Conservation (phyloP, 192 early-diverging fungal species). For the Geranomyces michiganensis region DNA sequence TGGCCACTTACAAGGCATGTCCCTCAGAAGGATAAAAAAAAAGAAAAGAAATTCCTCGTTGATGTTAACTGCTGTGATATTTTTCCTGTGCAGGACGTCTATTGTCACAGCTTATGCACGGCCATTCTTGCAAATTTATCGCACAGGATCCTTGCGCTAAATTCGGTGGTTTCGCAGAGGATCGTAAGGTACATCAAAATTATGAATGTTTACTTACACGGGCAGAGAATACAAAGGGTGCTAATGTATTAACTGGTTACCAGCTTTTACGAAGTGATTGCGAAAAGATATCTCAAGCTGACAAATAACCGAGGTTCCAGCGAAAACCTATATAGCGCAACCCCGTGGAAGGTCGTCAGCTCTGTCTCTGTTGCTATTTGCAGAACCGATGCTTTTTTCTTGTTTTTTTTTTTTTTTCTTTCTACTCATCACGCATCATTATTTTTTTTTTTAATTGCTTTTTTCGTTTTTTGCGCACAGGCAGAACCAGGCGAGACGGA, state of each 20-base stretch:
- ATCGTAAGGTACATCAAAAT: conserved; percentile 59
- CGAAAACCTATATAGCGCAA: neutral
- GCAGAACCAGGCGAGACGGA: neutral
- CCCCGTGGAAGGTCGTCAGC: neutral
- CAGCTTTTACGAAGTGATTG: conserved; percentile 70
- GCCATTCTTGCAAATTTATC: conserved; percentile 73
- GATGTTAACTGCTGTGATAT: too few relatives aligned
- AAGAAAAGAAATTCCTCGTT: too few relatives aligned
- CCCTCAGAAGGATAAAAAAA: too few relatives aligned
- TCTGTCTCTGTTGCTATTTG: too few relatives aligned
- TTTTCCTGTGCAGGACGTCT: conserved; percentile 56
- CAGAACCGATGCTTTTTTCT: too few relatives aligned
- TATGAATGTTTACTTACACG: too few relatives aligned
- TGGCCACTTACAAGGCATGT: conserved; percentile 67
- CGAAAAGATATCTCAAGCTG: conserved; percentile 68
- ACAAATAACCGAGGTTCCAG: neutral
- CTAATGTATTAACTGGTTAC: too few relatives aligned
- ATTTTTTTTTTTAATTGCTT: too few relatives aligned
- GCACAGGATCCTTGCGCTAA: conserved; percentile 57
- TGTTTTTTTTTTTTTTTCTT: too few relatives aligned
- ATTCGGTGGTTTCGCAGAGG: conserved; percentile 70
- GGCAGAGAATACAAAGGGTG: too few relatives aligned
- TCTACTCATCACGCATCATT: too few relatives aligned
- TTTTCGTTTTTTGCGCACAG: neutral
- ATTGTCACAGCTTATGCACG: conserved; percentile 67